Evolutionary conservation across 371 early-diverging fungal genomes (phyloP).

Genomic region (Apophysomyces sp.): DNA sequence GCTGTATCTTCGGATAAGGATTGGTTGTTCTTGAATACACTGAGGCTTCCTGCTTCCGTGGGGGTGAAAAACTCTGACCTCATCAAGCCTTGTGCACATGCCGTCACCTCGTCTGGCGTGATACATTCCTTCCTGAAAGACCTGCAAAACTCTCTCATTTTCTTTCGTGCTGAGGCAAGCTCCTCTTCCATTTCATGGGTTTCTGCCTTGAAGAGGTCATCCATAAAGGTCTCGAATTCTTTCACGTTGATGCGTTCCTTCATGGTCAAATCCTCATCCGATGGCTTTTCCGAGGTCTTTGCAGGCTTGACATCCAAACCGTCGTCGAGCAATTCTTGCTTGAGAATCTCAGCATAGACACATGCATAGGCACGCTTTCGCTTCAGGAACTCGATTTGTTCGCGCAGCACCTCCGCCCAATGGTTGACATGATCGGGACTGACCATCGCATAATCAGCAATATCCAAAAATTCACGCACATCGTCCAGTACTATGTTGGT

Average conservation of each 20-base stretch:
- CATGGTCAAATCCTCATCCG: background rate
- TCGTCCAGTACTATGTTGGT: background rate
- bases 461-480: background rate
- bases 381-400: slow-evolving; percentile 4
- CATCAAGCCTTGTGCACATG: background rate
- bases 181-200: background rate
- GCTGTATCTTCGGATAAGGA: slow-evolving; percentile 7
- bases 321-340: slow-evolving; percentile 3
- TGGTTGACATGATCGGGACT: background rate
- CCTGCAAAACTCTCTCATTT: background rate
- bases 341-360: slow-evolving; percentile 9
- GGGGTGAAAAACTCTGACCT: background rate
- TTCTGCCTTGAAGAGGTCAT: background rate
- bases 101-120: background rate
- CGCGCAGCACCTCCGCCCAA: background rate
- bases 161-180: background rate
- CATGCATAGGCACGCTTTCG: slow-evolving; percentile 2
- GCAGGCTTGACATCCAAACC: background rate
- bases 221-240: background rate
- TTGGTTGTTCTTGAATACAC: slow-evolving; percentile 2
- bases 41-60: background rate
- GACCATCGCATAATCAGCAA: background rate
- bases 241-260: background rate
- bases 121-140: background rate
- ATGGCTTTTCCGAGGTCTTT: background rate